Evolutionary conservation across 2,329 filamentous ascomycete species (phyloP).

Genomic region (Cladosporium sp.): DNA sequence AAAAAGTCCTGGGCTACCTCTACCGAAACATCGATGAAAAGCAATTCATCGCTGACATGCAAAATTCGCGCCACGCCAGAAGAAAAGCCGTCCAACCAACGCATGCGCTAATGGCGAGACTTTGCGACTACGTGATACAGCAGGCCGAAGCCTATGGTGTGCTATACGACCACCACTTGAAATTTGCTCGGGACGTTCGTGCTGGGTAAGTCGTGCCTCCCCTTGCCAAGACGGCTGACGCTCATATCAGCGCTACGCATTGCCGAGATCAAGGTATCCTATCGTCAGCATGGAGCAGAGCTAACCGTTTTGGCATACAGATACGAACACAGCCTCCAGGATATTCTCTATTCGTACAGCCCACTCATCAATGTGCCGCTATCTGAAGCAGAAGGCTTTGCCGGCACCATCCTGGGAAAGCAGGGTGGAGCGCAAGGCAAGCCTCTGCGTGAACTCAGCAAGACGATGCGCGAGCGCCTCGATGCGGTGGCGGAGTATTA

Average conservation of each 20-base stretch:
- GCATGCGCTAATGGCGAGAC: slow-evolving; percentile 29
- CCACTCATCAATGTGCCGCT: slow-evolving; percentile 44
- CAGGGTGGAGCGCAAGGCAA: slow-evolving; percentile 38
- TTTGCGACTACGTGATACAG: slow-evolving; percentile 44
- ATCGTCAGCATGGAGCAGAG: no score
- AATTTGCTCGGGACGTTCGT: slow-evolving; percentile 43
- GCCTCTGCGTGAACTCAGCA: slow-evolving; percentile 37
- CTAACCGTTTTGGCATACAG: no score
- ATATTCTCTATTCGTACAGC: slow-evolving; percentile 50
- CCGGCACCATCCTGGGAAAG: slow-evolving; percentile 58
- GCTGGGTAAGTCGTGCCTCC: no score
- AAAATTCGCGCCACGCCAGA: slow-evolving; percentile 24
- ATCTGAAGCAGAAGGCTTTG: slow-evolving; percentile 57
- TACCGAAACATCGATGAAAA: slow-evolving; percentile 74
- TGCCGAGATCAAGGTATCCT: no score
- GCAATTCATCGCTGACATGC: slow-evolving; percentile 59
- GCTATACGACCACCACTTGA: slow-evolving; percentile 41
- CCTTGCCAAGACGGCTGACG: no score
- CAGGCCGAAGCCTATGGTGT: slow-evolving; percentile 29
- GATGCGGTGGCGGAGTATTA: slow-evolving; percentile 44
- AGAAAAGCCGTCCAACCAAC: slow-evolving; percentile 13
- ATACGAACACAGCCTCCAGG: slow-evolving; percentile 55
- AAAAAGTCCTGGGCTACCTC: slow-evolving; percentile 68
- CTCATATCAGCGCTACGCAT: no score
- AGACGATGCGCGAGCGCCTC: slow-evolving; percentile 43